Evolutionary conservation across 2,329 filamentous ascomycete genomes (phyloP).

Genomic region (Penicillium sp.): DNA sequence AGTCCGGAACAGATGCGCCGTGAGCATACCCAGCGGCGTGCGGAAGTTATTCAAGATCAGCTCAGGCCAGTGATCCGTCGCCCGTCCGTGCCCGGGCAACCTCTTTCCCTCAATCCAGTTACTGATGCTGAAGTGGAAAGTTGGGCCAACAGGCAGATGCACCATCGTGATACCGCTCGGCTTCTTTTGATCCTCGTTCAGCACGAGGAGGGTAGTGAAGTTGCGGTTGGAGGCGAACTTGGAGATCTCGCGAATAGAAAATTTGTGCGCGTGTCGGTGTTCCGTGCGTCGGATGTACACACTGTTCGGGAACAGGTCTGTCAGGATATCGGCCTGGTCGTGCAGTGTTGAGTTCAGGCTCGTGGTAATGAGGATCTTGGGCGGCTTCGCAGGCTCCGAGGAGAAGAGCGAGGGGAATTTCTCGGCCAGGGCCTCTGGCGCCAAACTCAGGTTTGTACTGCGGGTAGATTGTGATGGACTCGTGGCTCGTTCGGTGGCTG

Average conservation of each 20-base stretch:
- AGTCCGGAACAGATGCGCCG: slow-evolving; percentile 80
- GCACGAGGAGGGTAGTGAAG: slow-evolving; percentile 81
- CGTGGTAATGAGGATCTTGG: slow-evolving; percentile 92
- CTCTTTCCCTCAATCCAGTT: slow-evolving; percentile 90
- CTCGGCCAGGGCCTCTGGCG: slow-evolving; percentile 63
- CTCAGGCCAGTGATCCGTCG: slow-evolving; percentile 89
- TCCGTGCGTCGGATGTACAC: slow-evolving; percentile 83
- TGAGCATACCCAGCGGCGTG: slow-evolving; percentile 85
- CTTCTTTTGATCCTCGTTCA: slow-evolving; percentile 88
- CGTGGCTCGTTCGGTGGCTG: slow-evolving; percentile 55
- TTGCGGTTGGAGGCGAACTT: slow-evolving; percentile 80
- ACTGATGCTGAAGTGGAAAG: slow-evolving; percentile 87
- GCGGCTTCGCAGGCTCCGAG: slow-evolving; percentile 55
- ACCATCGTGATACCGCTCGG: slow-evolving; percentile 82
- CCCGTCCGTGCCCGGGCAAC: slow-evolving; percentile 85
- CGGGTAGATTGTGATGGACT: slow-evolving; percentile 60
- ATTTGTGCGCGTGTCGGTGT: slow-evolving; percentile 86
- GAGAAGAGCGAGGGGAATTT: slow-evolving; percentile 66
- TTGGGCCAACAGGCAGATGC: slow-evolving; percentile 81
- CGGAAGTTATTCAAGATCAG: slow-evolving; percentile 92
- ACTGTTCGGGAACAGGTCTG: slow-evolving; percentile 77
- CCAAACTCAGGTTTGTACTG: slow-evolving; percentile 63
- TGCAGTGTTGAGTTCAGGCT: slow-evolving; percentile 88
- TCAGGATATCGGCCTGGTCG: slow-evolving; percentile 76
- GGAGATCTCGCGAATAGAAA: slow-evolving; percentile 87